Base-by-base conservation (phyloP, 306 rosid species). In the Acacia acuminata region DNA sequence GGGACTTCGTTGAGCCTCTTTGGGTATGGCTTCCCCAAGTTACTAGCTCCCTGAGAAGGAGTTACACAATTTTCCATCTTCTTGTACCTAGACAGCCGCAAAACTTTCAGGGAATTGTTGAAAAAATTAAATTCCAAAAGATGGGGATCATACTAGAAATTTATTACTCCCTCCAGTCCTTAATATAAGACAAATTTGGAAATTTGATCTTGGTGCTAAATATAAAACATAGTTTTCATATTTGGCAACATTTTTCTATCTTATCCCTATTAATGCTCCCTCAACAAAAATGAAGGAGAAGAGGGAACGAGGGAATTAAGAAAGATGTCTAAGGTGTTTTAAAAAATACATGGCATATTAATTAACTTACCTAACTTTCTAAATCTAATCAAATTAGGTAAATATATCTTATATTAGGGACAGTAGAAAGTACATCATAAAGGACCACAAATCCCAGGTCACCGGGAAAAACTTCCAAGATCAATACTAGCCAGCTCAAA, bases 41-140 rank as follows among this genome's bases (percentile, higher is more conserved):
- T 82, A 73, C 61, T 17, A 77, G 86, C 40, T 73, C 70, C 88
- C 4, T 40, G 72, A 67, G 82, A 43, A 58, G 92, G 94, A 84
- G 90, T 88, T 71, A 90, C 55, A 63, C 97, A 93, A 36, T 69
- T 61, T 71, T 91, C 90, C 97, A 93, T 90, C 89, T 88, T 87
- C 87, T 88, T 91, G 87, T 91, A 91, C 95, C 97, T 93, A 77
- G 73, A 80, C 32, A 79, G 69, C 34, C 43, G 30, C 48, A 75
- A 70, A 82, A 56, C 73, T 42, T 85, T 83, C 61, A 83, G 72
- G 78, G 45, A 27, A 66, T 64, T 58, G 73, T 36, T 47, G 63
- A 83, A 85, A 77, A 16, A 12, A 77, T 22, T 64, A 58, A 11
- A 65, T 63, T 55, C 34, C 56, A 63, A 73, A 43, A 43, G 64